phyloP scores from a whole-genome alignment of 2,329 filamentous ascomycete genomes.

The Penicillium sp. region DNA sequence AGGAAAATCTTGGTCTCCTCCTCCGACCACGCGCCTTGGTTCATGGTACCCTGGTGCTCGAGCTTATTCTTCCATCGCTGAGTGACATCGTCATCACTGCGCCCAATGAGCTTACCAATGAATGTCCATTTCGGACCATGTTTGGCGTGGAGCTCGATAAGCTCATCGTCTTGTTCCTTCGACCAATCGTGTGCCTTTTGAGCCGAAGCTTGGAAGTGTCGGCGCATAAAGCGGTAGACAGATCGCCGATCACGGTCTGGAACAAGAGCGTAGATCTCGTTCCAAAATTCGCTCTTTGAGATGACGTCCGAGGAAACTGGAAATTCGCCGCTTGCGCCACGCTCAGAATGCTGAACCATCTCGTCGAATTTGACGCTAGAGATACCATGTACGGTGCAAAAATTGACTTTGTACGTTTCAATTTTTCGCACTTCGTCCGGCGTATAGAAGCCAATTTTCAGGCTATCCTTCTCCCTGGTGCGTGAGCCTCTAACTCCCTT shows the following conservation, averaged over 20 bases:
- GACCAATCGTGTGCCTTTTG: slow-evolving; percentile 36
- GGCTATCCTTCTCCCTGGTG: slow-evolving; percentile 10
- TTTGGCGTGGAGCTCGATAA: slow-evolving; percentile 25
- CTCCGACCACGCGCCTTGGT: slow-evolving; percentile 31
- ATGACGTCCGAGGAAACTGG: slow-evolving; percentile 18
- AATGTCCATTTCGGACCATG: slow-evolving; percentile 32
- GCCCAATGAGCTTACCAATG: slow-evolving; percentile 32
- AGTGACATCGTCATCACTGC: slow-evolving; percentile 36
- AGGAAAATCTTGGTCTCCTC: slow-evolving; percentile 27
- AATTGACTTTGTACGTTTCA: slow-evolving; percentile 28
- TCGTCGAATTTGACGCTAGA: slow-evolving; percentile 21
- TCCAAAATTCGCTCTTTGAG: slow-evolving; percentile 31
- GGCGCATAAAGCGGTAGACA: slow-evolving; percentile 36
- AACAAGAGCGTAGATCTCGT: slow-evolving; percentile 27
- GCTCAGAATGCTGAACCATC: slow-evolving; percentile 30
- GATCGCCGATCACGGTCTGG: slow-evolving; percentile 33
- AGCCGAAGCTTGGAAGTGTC: slow-evolving; percentile 34
- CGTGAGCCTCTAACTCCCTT: slow-evolving; percentile 5
- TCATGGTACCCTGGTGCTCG: slow-evolving; percentile 30
- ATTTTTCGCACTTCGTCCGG: slow-evolving; percentile 25
- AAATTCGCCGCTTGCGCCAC: slow-evolving; percentile 17
- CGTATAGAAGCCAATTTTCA: slow-evolving; percentile 26
- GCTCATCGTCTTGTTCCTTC: slow-evolving; percentile 34
- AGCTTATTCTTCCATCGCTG: slow-evolving; percentile 39
- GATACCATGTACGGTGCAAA: slow-evolving; percentile 27